Percentiles rank a stretch among this genome's conserved stretches.
Conservation (phyloP, 257 asterid genomes). For the Eustoma russellianum region DNA sequence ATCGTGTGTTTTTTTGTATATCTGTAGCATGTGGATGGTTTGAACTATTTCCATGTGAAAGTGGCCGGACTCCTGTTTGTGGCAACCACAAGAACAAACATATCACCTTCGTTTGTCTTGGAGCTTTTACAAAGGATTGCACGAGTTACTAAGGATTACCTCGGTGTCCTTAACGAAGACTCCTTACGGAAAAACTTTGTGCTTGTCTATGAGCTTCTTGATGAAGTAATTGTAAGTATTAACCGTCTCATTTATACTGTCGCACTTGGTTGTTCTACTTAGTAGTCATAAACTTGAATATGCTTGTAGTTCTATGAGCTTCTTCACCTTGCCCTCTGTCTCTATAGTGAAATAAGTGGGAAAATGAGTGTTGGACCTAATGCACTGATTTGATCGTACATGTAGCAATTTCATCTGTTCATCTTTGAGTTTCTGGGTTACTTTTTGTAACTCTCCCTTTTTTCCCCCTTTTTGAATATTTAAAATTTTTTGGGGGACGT, state of each 20-base stretch:
- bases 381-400: too few species aligned
- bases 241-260: neutral
- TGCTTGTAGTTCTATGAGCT: too few species aligned
- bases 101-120: slow-evolving; percentile 87
- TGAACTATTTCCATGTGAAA: slow-evolving; percentile 95
- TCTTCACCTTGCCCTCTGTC: too few species aligned
- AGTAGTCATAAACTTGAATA: too few species aligned
- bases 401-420: too few species aligned
- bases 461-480: too few species aligned
- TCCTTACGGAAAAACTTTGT: slow-evolving; percentile 91
- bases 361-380: too few species aligned
- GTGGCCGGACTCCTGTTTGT: slow-evolving; percentile 93
- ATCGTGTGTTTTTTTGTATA: slow-evolving; percentile 16
- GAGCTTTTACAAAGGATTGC: slow-evolving; percentile 99
- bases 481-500: too few species aligned
- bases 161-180: slow-evolving; percentile 91
- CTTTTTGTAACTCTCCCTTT: too few species aligned
- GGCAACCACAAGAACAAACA: slow-evolving; percentile 80
- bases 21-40: slow-evolving; percentile 85
- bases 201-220: slow-evolving; percentile 94
- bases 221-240: slow-evolving; percentile 90
- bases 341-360: too few species aligned
- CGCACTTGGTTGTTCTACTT: too few species aligned
- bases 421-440: neutral
- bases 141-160: slow-evolving; percentile 94